Base-by-base conservation (phyloP, 176 grass and related monocot species). In the Cenchrus americanus region DNA sequence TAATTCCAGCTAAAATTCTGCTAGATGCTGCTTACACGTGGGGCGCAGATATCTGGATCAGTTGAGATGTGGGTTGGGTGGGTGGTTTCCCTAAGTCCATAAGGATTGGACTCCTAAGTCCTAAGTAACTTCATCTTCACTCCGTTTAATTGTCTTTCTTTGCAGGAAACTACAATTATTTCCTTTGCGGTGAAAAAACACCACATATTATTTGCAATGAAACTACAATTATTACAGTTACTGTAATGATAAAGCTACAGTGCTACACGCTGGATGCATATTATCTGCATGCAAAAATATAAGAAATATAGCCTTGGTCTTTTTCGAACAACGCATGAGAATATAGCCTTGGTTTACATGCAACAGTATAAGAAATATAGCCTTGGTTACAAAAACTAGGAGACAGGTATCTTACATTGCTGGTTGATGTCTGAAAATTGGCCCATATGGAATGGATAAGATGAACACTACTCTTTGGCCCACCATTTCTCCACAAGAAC, bases 381-480 rank as follows among this genome's bases (percentile, higher is more conserved):
- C 46, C n/a, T 50, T 34, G 30, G 62, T 54, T 55, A 62, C 49
- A 85, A 76, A 48, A 71, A 84, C 7, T 46, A 23, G 69, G 55
- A 78, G 32, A 64, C 44, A 18, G 23, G 62, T 84, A 71, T 82
- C 90, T 86, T 93, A 98, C 96, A 66, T 98, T 98, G 87, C 90
- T 93, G 23, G 77, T 83, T 81, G 96, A 90, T 77, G 96, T 98
- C 77, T 95, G 93, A 92, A 98, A 98, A 83, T 98, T 95, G 21
- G 85, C 91, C 93, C 96, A 98, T 90, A 94, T 73, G 48, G 96
- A 98, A 85, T 98, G 96, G 40, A 98, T 88, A 59, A 98, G 86
- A 88, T 98, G 73, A 24, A 73, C 50, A 58, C 15, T 88, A 84
- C 89, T 86, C 59, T 44, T 91, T 62, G 89, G 80, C 81, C 96